A percentile compares a stretch with the other conserved stretches of the same genome.
These are phyloP conservation scores for Leccinum boreale DNA, from an alignment of 768 basidiomycete genomes.

Conservation along the genomic window DNA sequence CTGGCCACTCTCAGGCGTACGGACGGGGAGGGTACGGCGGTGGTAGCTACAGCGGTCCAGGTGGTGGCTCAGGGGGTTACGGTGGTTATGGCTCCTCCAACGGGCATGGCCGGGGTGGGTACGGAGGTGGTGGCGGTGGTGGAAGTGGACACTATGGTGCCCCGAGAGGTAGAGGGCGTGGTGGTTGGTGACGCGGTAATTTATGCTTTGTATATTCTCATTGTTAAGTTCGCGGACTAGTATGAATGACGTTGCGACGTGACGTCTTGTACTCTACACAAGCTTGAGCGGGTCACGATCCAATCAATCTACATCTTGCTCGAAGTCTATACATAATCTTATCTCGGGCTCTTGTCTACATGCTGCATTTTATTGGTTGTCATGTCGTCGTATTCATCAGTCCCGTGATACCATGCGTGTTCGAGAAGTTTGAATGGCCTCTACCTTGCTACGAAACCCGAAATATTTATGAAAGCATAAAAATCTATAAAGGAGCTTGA, in stretches of 20 bases:
- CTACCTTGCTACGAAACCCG: too few relatives aligned
- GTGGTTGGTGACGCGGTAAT: slow-evolving; percentile 39
- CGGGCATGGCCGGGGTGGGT: slow-evolving; percentile 37
- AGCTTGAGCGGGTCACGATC: too few relatives aligned
- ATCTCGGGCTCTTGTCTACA: too few relatives aligned
- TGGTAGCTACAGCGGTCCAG: not conserved
- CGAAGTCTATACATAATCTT: too few relatives aligned
- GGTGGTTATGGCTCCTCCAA: slow-evolving; percentile 33
- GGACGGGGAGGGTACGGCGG: slow-evolving; percentile 25
- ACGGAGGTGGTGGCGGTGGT: slow-evolving; percentile 34
- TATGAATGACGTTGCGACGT: not conserved
- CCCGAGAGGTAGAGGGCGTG: slow-evolving; percentile 49
- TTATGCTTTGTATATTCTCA: slow-evolving; percentile 22
- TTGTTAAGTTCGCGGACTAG: slow-evolving; percentile 8
- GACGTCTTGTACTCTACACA: too few relatives aligned
- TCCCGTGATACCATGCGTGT: too few relatives aligned
- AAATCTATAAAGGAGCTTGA: too few relatives aligned
- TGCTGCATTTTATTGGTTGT: too few relatives aligned
- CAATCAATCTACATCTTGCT: too few relatives aligned
- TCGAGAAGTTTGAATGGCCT: too few relatives aligned
- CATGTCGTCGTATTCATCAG: too few relatives aligned
- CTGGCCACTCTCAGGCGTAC: slow-evolving; percentile 18
- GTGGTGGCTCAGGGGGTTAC: slow-evolving; percentile 21
- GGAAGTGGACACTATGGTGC: slow-evolving; percentile 31
- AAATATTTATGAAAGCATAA: too few relatives aligned